phyloP scores from a whole-genome alignment of 2,329 filamentous ascomycete genomes.

The Colletotrichum nymphaeae region DNA sequence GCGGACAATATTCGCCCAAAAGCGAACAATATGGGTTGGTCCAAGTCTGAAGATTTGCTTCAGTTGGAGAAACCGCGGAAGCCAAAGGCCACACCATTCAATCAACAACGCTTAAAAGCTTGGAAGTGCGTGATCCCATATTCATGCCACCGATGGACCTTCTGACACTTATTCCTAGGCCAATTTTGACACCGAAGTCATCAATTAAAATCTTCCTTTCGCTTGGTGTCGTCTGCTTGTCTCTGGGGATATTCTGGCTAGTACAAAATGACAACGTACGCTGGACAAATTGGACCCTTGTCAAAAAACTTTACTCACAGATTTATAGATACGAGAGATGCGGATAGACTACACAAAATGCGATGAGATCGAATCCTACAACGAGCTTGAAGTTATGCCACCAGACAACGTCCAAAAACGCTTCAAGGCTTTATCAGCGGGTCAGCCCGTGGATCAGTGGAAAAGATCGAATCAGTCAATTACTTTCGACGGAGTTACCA shows the following conservation, averaged over 20 bases:
- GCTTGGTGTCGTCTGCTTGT: neutral
- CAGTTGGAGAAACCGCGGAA: neutral
- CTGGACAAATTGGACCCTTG: no score
- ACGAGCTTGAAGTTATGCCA: conserved; percentile 20
- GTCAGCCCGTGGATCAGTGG: conserved; percentile 8
- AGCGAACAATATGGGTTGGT: no score
- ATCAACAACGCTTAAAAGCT: conserved; percentile 6
- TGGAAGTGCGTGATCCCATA: neutral
- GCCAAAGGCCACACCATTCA: neutral
- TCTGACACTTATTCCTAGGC: neutral
- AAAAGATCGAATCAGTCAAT: neutral
- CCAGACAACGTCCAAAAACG: conserved; percentile 6
- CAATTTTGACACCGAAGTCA: neutral
- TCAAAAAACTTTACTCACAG: no score
- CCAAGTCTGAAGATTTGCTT: no score
- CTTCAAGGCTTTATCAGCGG: conserved; percentile 10
- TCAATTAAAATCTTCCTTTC: conserved; percentile 4
- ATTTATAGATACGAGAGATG: neutral
- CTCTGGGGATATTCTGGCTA: conserved; percentile 2
- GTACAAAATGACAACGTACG: neutral
- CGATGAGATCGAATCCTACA: conserved; percentile 13
- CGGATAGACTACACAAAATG: conserved; percentile 10
- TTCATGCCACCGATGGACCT: neutral
- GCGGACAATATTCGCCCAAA: no score
- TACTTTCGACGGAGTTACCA: neutral